Base-by-base conservation (phyloP, 768 basidiomycete genomes). In the Astraeus odoratus region DNA sequence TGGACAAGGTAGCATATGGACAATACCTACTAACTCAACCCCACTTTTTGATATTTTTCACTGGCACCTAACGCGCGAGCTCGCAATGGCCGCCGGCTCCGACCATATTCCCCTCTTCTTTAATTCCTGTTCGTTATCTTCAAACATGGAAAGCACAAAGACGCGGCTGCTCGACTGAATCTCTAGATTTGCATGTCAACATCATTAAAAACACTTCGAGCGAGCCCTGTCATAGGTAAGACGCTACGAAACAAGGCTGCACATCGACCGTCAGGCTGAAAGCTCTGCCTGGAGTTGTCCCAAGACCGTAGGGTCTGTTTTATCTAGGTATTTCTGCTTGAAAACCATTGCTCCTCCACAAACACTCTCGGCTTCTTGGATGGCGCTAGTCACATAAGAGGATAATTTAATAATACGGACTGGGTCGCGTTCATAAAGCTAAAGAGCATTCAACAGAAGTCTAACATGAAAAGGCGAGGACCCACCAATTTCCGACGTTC, bases 341-440 rank as follows among this genome's bases (percentile, higher is more conserved):
- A 94, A 83, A 6, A 67, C 64, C 16, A 72, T 66, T 1, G 74
- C 61, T 7, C 87, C 86, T 27, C 78, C 78, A 48, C 75, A 78
- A 9, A 63, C 61, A 8, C 66, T 68, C 58, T 85, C 82, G 0
- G 83, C 86, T 51, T 84, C 76, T 47, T 75, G 74, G 27, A 93
- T 61, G 18, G 77, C 72, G 16, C 63, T 62, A 3, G 70, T 72
- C 42, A 94, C 68, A 58, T 72, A 84, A 6, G 66, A 60, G 23
- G 77, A 78, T n/a, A 94, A 75, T 25, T 76, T 75, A 3, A 71
- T 66, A 3, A 73, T 80, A n/a, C 81, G 78, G 29, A 90, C 77
- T 0, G 83, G 82, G 57, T 94, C 91, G 20, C 63, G 70, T 10
- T 85, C 73, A 48, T 78, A 81, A 10, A 83, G 58, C 91, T 94